Conservation (phyloP, 2,329 filamentous ascomycete genomes). For the Colletotrichum sp. region DNA sequence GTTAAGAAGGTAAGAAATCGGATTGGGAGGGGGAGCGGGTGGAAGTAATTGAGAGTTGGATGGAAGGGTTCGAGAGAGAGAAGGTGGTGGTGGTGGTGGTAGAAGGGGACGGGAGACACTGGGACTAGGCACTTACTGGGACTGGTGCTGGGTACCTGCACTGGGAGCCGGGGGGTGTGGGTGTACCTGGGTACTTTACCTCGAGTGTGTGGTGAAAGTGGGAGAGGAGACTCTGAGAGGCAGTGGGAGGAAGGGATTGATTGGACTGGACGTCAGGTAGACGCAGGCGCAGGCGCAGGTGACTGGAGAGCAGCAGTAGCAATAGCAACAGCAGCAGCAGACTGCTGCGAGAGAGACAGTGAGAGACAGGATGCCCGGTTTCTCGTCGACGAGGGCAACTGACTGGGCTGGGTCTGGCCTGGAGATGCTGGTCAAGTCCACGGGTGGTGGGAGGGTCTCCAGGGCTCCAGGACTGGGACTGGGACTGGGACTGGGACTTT, state of each 20-base stretch:
- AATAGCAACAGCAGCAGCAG: neutral
- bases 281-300: conserved; percentile 2
- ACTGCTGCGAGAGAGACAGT: neutral
- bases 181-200: neutral
- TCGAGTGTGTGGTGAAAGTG: neutral
- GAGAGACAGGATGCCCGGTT: neutral
- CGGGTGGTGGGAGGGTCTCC: neutral
- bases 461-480: neutral
- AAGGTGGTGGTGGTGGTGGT: neutral
- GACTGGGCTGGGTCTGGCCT: conserved; percentile 8
- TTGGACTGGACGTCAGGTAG: neutral
- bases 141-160: neutral
- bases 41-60: conserved; percentile 10
- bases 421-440: conserved; percentile 15
- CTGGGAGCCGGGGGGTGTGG: neutral
- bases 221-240: neutral
- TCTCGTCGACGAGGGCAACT: conserved; percentile 11
- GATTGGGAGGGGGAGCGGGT: neutral
- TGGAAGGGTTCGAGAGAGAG: conserved; percentile 11
- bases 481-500: neutral
- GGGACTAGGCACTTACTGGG: neutral
- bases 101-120: neutral
- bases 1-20: conserved; percentile 6
- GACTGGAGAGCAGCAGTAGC: neutral
- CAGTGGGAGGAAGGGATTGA: conserved; percentile 2